Percentiles rank a stretch among this genome's conserved stretches.
Conservation (phyloP, 1,284 basidiomycete species). For the Grifola frondosa region DNA sequence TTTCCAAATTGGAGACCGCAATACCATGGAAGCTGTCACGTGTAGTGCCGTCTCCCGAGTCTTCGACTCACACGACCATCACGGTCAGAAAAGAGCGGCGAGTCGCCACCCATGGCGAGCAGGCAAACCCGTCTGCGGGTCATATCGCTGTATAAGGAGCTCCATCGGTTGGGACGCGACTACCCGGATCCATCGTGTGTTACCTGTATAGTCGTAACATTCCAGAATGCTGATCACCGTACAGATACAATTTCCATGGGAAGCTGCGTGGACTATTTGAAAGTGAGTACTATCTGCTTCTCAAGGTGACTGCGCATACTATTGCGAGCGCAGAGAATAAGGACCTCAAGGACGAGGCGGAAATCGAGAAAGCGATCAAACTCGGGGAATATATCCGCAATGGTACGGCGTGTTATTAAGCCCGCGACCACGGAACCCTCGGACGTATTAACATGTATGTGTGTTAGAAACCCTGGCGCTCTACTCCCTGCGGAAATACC, state of each 20-base stretch:
- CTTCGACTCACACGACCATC: constrained; percentile 1
- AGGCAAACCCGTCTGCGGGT: constrained; percentile 52
- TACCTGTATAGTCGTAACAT: constrained; percentile 1
- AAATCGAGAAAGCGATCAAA: constrained; percentile 78
- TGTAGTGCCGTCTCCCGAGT: not conserved
- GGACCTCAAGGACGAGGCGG: constrained; percentile 62
- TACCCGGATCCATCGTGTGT: constrained; percentile 76
- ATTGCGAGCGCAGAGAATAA: constrained; percentile 61
- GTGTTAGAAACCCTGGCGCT: constrained; percentile 78
- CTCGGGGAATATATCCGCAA: constrained; percentile 88
- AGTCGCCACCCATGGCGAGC: constrained; percentile 39
- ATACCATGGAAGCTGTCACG: not conserved
- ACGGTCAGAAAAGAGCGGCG: too few relatives aligned
- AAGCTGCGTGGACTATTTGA: constrained; percentile 70
- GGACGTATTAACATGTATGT: not conserved
- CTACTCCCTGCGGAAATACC: constrained; percentile 84
- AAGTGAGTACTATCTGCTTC: constrained; percentile 60
- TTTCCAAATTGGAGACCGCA: too few relatives aligned
- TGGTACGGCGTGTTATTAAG: constrained; percentile 50
- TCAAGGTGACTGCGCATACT: not conserved
- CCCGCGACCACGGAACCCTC: not conserved
- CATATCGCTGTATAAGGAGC: constrained; percentile 73
- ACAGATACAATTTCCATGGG: constrained; percentile 73
- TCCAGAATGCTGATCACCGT: constrained; percentile 10
- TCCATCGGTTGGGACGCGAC: constrained; percentile 73